Evolutionary conservation across 2,329 filamentous ascomycete genomes (phyloP).

Genomic region (Decorospora gaudefroyi): DNA sequence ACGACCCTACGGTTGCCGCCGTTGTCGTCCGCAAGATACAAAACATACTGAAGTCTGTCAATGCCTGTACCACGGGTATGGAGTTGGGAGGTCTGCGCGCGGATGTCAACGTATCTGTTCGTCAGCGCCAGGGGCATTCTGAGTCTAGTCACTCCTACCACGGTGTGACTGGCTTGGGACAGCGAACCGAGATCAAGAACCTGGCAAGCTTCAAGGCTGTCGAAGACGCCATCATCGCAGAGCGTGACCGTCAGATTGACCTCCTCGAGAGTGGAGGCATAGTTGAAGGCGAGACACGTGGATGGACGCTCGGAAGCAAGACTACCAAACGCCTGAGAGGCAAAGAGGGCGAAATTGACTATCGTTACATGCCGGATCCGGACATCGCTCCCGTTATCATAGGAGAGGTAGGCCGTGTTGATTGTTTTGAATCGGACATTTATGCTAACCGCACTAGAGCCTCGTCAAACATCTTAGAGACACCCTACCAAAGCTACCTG

Average conservation of each 20-base stretch:
- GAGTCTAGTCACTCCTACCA: conserved; percentile 55
- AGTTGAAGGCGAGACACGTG: conserved; percentile 84
- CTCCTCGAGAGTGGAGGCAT: conserved; percentile 75
- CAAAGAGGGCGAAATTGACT: conserved; percentile 97
- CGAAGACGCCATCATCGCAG: conserved; percentile 90
- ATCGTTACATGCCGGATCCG: conserved; percentile 97
- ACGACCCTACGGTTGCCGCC: conserved; percentile 83
- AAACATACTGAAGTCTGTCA: conserved; percentile 73
- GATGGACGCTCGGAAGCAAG: conserved; percentile 84
- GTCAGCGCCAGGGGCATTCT: conserved; percentile 52
- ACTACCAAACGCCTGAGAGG: conserved; percentile 81
- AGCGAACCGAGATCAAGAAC: conserved; percentile 97
- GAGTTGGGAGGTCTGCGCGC: conserved; percentile 87
- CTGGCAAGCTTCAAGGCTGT: conserved; percentile 92
- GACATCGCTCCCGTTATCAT: conserved; percentile 83
- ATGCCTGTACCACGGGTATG: conserved; percentile 90
- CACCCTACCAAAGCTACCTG: conserved; percentile 72
- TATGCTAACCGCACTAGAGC: conserved; percentile 49
- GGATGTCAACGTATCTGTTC: conserved; percentile 93
- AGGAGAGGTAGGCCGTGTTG: conserved; percentile 51
- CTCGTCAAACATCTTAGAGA: conserved; percentile 66
- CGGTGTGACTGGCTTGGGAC: conserved; percentile 69
- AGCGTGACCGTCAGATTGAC: conserved; percentile 83
- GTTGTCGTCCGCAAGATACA: conserved; percentile 90
- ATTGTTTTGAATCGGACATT: neutral